Conservation (phyloP, 805 yeast genomes). For the Saccharomycopsis babjevae region DNA sequence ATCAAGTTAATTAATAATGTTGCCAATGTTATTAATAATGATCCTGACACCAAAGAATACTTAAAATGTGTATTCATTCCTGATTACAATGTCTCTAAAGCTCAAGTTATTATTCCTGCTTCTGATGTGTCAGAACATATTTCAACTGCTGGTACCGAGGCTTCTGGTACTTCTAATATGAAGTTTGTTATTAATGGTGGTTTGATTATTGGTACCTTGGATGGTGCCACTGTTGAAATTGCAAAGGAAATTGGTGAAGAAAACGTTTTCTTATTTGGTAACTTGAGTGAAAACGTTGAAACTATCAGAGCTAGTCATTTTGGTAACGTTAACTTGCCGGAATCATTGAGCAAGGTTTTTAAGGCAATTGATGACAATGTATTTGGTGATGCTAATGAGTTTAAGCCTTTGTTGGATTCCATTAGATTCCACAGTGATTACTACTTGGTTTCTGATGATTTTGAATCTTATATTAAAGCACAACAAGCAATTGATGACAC, state of each 20-base stretch:
- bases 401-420: constrained; percentile 55
- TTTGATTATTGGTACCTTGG: constrained; percentile 87
- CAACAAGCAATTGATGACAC: constrained; percentile 68
- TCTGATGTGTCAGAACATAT: constrained; percentile 88
- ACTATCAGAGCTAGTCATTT: constrained; percentile 70
- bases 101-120: constrained; percentile 84
- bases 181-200: constrained; percentile 93
- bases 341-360: constrained; percentile 52
- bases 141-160: constrained; percentile 96
- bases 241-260: constrained; percentile 91
- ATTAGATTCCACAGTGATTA: constrained; percentile 70
- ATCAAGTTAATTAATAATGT: constrained; percentile 80
- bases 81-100: constrained; percentile 89
- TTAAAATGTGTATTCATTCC: constrained; percentile 84
- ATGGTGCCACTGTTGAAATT: constrained; percentile 93
- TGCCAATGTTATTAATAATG: constrained; percentile 70
- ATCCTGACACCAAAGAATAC: constrained; percentile 60
- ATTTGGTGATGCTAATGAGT: constrained; percentile 65
- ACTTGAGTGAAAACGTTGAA: constrained; percentile 82
- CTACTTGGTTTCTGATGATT: constrained; percentile 82
- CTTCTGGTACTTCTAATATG: constrained; percentile 94
- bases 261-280: constrained; percentile 85
- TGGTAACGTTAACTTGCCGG: constrained; percentile 45
- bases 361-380: constrained; percentile 52
- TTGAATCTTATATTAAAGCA: constrained; percentile 76